phyloP scores from a whole-genome alignment of 1,284 basidiomycete genomes.

The Agroathelia rolfsii region DNA sequence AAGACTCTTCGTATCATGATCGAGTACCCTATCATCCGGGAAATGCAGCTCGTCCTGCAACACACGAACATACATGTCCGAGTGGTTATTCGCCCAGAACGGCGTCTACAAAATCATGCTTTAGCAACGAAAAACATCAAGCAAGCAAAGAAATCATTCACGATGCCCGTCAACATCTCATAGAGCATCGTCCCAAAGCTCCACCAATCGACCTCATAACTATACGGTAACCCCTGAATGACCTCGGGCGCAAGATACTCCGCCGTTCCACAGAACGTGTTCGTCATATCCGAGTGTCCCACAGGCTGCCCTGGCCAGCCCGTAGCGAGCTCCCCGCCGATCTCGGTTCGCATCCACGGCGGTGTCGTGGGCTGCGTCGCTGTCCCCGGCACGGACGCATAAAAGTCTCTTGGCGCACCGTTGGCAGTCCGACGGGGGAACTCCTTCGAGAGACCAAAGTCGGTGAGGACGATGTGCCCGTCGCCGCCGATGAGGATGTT shows the following conservation, averaged over 20 bases:
- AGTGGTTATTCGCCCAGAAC: constrained; percentile 89
- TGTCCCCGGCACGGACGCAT: constrained; percentile 30
- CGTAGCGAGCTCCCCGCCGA: constrained; percentile 32
- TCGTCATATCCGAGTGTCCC: constrained; percentile 54
- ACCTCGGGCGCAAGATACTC: constrained; percentile 94
- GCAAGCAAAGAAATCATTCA: constrained; percentile 32
- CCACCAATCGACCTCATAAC: constrained; percentile 98
- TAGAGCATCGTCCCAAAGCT: constrained; percentile 94
- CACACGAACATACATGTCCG: constrained; percentile 90
- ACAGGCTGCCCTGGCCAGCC: constrained; percentile 46
- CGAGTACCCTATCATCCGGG: constrained; percentile 82
- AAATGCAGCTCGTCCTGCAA: constrained; percentile 83
- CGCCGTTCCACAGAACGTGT: constrained; percentile 84
- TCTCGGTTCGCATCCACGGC: constrained; percentile 64
- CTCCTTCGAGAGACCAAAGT: constrained; percentile 89
- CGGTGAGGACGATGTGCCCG: constrained; percentile 92
- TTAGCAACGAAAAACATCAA: constrained; percentile 13
- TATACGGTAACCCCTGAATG: constrained; percentile 84
- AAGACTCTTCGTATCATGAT: constrained; percentile 90
- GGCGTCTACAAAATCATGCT: constrained; percentile 73
- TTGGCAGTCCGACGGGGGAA: constrained; percentile 59
- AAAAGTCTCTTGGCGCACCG: constrained; percentile 43
- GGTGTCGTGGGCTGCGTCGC: constrained; percentile 43
- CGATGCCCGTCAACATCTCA: constrained; percentile 88
- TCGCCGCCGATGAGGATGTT: constrained; percentile 90